phyloP scores from a whole-genome alignment of 2,329 filamentous ascomycete species.

The Aspergillus fijiensis region DNA sequence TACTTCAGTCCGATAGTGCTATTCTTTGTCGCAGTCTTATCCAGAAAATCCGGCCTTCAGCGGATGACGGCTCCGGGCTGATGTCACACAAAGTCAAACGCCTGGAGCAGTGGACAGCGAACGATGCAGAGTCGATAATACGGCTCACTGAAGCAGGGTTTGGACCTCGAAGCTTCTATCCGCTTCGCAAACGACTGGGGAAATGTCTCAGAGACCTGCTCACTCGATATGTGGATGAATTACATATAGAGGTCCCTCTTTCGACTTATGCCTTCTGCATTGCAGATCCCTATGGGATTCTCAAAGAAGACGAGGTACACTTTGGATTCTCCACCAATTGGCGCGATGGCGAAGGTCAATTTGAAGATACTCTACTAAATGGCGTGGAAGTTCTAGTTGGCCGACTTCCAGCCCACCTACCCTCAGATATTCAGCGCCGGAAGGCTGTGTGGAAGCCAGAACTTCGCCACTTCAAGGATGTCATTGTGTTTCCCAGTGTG shows the following conservation, averaged over 20 bases:
- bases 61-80: conserved; percentile 23
- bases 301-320: conserved; percentile 57
- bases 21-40: conserved; percentile 38
- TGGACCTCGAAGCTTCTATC: conserved; percentile 40
- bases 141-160: conserved; percentile 50
- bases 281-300: conserved; percentile 53
- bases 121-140: conserved; percentile 37
- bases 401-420: conserved; percentile 57
- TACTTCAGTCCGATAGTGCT: conserved; percentile 37
- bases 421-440: conserved; percentile 60
- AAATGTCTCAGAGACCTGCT: conserved; percentile 43
- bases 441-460: conserved; percentile 50
- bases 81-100: conserved; percentile 24
- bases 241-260: conserved; percentile 50
- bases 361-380: conserved; percentile 48
- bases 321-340: conserved; percentile 54
- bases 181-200: conserved; percentile 42
- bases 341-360: conserved; percentile 34
- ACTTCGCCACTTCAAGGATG: conserved; percentile 56
- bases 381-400: conserved; percentile 55
- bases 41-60: conserved; percentile 31
- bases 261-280: conserved; percentile 59
- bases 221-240: conserved; percentile 44
- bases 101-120: conserved; percentile 38
- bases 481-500: conserved; percentile 57